Percentiles rank a stretch among this genome's conserved stretches.
These are phyloP conservation scores for Alternaria ventricosa DNA, from an alignment of 2,329 filamentous ascomycete species.

Conservation along the genomic window DNA sequence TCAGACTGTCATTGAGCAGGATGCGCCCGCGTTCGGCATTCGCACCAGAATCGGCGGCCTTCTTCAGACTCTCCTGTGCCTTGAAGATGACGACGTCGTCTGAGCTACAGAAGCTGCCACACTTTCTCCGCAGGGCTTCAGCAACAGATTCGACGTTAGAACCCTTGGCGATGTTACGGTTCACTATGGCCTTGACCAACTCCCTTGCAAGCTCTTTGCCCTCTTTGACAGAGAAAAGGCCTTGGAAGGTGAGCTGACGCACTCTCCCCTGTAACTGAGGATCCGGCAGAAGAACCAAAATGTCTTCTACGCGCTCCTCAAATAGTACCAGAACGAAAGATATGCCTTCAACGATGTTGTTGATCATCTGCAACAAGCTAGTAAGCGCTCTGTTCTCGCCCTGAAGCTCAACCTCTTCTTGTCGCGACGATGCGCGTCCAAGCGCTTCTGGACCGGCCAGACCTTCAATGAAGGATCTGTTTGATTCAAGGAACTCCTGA, in stretches of 20 bases:
- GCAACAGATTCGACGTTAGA: constrained; percentile 98
- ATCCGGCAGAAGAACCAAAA: constrained; percentile 75
- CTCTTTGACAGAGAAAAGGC: constrained; percentile 77
- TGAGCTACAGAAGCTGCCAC: constrained; percentile 95
- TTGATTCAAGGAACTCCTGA: constrained; percentile 82
- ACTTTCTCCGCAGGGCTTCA: constrained; percentile 88
- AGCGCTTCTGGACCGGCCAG: constrained; percentile 88
- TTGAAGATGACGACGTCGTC: constrained; percentile 99
- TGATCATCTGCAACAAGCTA: constrained; percentile 82
- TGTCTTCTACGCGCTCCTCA: constrained; percentile 90
- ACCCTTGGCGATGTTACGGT: constrained; percentile 94
- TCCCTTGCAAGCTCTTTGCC: constrained; percentile 92
- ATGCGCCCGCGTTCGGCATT: constrained; percentile 79
- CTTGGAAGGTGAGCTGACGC: constrained; percentile 81
- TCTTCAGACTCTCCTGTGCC: constrained; percentile 91
- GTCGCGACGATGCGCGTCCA: constrained; percentile 76
- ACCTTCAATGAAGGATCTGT: constrained; percentile 90
- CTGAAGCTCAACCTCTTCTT: constrained; percentile 90
- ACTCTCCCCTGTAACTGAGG: constrained; percentile 71
- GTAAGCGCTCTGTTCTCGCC: constrained; percentile 93
- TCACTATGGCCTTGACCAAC: constrained; percentile 96
- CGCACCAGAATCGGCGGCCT: constrained; percentile 77
- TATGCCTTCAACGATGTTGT: constrained; percentile 92
- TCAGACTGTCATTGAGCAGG: constrained; percentile 85
- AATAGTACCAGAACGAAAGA: constrained; percentile 95